Conservation (phyloP, 169 alveolate species). For the Cryptosporidium tyzzeri region DNA sequence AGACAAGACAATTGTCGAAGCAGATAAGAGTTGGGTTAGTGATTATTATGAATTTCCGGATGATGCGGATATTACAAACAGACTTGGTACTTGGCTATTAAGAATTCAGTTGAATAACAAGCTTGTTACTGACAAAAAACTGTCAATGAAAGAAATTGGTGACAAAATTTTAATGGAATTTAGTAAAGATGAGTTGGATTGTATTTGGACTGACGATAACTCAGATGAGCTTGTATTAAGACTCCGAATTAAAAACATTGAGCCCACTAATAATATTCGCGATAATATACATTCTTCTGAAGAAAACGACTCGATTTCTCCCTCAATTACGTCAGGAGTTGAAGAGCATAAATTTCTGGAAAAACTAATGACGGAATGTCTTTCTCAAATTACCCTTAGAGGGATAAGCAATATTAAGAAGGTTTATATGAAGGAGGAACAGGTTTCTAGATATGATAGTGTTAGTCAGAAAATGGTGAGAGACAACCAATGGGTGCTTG, state of each 20-base stretch:
- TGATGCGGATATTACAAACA: constrained; percentile 82
- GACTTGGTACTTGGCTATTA: constrained; percentile 94
- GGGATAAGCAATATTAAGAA: constrained; percentile 92
- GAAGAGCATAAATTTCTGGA: constrained; percentile 90
- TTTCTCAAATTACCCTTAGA: constrained; percentile 86
- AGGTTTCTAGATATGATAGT: constrained; percentile 88
- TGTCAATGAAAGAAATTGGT: constrained; percentile 94
- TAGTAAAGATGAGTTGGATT: constrained; percentile 90
- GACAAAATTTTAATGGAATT: constrained; percentile 91
- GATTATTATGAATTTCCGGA: constrained; percentile 96
- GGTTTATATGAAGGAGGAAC: constrained; percentile 97
- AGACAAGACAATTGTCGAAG: constrained; percentile 91
- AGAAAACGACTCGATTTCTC: constrained; percentile 43
- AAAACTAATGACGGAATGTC: constrained; percentile 87
- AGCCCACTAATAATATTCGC: constrained; percentile 43
- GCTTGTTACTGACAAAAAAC: constrained; percentile 94
- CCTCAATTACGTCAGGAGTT: constrained; percentile 80
- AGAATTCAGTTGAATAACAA: constrained; percentile 94
- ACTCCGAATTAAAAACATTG: constrained; percentile 89
- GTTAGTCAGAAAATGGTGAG: constrained; percentile 88
- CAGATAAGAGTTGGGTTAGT: constrained; percentile 94
- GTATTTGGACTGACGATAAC: constrained; percentile 97
- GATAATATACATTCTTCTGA: constrained; percentile 34
- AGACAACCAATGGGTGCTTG: constrained; percentile 96
- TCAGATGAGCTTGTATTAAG: constrained; percentile 95